Evolutionary conservation across 805 yeast genomes (phyloP).

Genomic region (Wickerhamomyces bovis): DNA sequence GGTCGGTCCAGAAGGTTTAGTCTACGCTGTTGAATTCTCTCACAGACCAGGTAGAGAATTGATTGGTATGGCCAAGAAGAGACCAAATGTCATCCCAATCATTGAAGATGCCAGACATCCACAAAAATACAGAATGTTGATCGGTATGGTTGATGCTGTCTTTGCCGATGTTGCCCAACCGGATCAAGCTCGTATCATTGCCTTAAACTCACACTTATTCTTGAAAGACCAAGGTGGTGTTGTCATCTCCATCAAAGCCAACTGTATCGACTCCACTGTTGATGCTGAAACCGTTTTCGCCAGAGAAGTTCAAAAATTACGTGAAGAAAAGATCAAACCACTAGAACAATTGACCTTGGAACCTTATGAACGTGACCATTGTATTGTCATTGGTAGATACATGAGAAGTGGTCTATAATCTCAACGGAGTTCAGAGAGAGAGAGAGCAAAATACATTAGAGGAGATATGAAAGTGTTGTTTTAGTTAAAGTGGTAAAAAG

Average conservation of each 20-base stretch:
- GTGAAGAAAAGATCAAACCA: conserved; percentile 98
- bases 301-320: conserved; percentile 96
- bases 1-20: conserved; percentile 98
- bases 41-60: conserved; percentile 99
- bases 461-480: not conserved
- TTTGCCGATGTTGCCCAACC: conserved; percentile 99
- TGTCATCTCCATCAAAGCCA: conserved; percentile 97
- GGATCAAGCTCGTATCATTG: conserved; percentile 99
- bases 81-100: conserved; percentile 98
- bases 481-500: not conserved
- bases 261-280: conserved; percentile 99
- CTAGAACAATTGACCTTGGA: conserved; percentile 97
- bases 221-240: conserved; percentile 98
- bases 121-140: conserved; percentile 97
- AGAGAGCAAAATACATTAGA: not conserved
- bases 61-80: conserved; percentile 99
- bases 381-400: conserved; percentile 97
- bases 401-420: conserved; percentile 71
- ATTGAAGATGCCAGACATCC: conserved; percentile 99
- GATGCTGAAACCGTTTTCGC: conserved; percentile 99
- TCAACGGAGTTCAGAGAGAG: not conserved
- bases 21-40: conserved; percentile 98
- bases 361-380: conserved; percentile 99
- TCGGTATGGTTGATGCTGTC: conserved; percentile 98
- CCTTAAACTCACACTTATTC: conserved; percentile 96